Percentiles rank a stretch among this genome's conserved stretches.
These are phyloP conservation scores for Xylaria scruposa DNA, from an alignment of 495 filamentous ascomycete species.

Conservation along the genomic window DNA sequence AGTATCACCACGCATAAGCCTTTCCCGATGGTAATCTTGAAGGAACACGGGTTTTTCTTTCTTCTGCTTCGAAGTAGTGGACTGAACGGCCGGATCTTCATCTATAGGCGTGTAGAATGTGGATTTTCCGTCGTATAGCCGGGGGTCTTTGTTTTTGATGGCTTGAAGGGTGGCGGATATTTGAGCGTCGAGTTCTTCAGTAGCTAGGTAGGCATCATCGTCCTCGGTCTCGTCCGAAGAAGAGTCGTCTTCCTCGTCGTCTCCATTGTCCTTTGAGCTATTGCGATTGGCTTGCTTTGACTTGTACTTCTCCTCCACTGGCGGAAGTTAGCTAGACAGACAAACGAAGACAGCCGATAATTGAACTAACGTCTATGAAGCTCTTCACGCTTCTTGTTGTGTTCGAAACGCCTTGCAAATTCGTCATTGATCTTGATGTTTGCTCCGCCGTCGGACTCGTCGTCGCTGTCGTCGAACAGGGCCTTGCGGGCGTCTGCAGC, in stretches of 20 bases:
- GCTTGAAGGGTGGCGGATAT: constrained; percentile 85
- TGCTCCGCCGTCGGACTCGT: constrained; percentile 59
- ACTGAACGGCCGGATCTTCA: constrained; percentile 47
- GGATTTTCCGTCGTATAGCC: constrained; percentile 79
- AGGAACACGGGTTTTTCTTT: constrained; percentile 86
- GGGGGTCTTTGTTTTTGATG: constrained; percentile 86
- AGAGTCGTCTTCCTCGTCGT: constrained; percentile 61
- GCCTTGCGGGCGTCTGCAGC: constrained; percentile 36
- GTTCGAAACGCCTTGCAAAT: constrained; percentile 87
- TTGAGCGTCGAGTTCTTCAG: constrained; percentile 80
- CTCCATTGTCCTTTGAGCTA: constrained; percentile 49
- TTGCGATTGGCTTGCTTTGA: constrained; percentile 46
- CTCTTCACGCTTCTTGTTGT: constrained; percentile 97
- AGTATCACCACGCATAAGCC: constrained; percentile 69
- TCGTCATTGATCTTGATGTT: constrained; percentile 87
- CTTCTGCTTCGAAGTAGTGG: constrained; percentile 49
- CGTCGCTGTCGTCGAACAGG: constrained; percentile 51
- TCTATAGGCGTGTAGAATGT: constrained; percentile 78
- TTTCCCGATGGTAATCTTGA: constrained; percentile 87
- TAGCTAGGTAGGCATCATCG: constrained; percentile 83
- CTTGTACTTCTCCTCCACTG: constrained; percentile 89
- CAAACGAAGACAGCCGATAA: neutral
- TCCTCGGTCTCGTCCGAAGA: constrained; percentile 84
- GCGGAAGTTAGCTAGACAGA: constrained; percentile 18
- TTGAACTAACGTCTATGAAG: constrained; percentile 71